Base-by-base conservation (phyloP, 2,329 filamentous ascomycete species). In the Parasarocladium wereldwijsianum region DNA sequence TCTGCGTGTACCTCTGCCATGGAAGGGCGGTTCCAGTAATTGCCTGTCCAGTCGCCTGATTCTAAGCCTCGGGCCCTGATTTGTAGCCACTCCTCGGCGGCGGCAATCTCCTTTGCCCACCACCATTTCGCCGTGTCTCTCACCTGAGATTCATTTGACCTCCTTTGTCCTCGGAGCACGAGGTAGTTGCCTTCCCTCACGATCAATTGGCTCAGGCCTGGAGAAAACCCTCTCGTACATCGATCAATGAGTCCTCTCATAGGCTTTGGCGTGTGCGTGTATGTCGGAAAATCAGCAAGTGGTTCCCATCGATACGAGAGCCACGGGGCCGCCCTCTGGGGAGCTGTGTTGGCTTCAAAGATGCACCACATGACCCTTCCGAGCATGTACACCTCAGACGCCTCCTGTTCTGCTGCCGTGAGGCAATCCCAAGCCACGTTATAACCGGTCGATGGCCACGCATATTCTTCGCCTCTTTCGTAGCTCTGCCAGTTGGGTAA, bases 371-470 rank as follows among this genome's bases (percentile, higher is more conserved):
- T 51, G 16, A 71, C 55, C 22, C 69, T 58, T 5, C 68, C 70
- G 11, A 75, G 60, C 68, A 73, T 72, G 47, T 72, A 75, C 2
- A 71, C 68, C 43, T 70, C 64, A 13, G 68, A 68, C 0, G 62
- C 55, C 40, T 74, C 70, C 38, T 67, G 63, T 38, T 74, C 69
- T 3, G 35, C 36, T 2, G 47, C 44, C 10, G 52, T 59, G n/a
- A 74, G 54, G 31, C 59, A 63, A 4, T 61, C 52, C 69, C 69
- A 75, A 4, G 67, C 50, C 6, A 67, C 50, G 38, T 72, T 71
- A 50, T 68, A 72, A 20, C 66, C 64, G 20, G 47, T 34, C 3
- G 49, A 42, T 0, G 63, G 62, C 49, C 64, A 64, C 6, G 38
- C 49, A 40, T 66, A 69, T 28, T 55, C 49, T 31, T 66, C 60